Evolutionary conservation across 2,329 filamentous ascomycete species (phyloP), one percentile per base, ranked within the genome.

Genomic region (Penicillium sp.): DNA sequence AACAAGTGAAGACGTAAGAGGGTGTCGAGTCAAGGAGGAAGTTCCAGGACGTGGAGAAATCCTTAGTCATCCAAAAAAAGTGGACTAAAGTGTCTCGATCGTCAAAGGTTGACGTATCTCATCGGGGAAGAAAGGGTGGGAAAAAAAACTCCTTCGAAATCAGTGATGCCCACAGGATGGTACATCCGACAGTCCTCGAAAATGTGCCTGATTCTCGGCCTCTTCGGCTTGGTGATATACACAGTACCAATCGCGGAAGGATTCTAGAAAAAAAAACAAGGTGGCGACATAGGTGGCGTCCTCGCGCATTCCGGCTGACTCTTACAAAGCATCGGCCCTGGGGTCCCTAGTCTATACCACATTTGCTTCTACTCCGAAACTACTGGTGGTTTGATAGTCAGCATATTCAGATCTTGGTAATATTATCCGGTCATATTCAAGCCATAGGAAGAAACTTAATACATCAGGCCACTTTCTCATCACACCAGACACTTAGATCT

Each of bases 31-130:
- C 39, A 52, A 55, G 48, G 34, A 55, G 52, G 55, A 54, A 60
- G 49, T 57, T 39, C 24, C 24, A 27, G 24, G 43, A 55, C 42
- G 61, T 64, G 63, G 61, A 65, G 62, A 59, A 49, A 48, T 55
- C 54, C 43, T 65, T 65, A 65, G 62, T 65, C 62, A 65, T 36
- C 49, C 43, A 24, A 53, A 49, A 59, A 36, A 43, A 47, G 45
- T 54, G 47, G 38, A 27, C n/a, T 44, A 38, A 18, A 18, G n/a
- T 34, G 34, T 27, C 39, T 40, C 38, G 36, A 27, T 36, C 24
- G 32, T 18, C 27, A 32, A 43, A 16, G 21, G 39, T 32, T 32
- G 47, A 49, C 16, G n/a, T 39, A 40, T 40, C 38, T 40, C 38
- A 40, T 40, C 16, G 38, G 18, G 16, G n/a, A 14, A 8, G 38